These are phyloP conservation scores for Fusarium concolor DNA, from an alignment of 2,329 filamentous ascomycete species.

Conservation along the genomic window DNA sequence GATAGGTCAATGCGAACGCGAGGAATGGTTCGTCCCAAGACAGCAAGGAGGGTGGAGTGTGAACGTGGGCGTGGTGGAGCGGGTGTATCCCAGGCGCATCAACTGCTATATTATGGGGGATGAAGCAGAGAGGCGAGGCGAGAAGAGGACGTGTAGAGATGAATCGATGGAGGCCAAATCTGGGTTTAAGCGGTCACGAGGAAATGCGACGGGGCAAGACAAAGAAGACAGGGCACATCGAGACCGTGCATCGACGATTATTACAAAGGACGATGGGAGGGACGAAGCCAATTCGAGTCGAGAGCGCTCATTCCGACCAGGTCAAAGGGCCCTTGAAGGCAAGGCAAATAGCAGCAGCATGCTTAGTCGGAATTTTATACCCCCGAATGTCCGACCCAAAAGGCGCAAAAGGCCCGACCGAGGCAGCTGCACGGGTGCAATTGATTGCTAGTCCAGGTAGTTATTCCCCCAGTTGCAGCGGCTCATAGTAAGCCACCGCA, in stretches of 20 bases:
- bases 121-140: slow-evolving; percentile 30
- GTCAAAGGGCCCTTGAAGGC: slow-evolving; percentile 12
- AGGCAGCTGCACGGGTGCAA: slow-evolving; percentile 3
- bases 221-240: slow-evolving; percentile 27
- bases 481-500: slow-evolving; percentile 18
- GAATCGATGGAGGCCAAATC: slow-evolving; percentile 32
- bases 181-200: slow-evolving; percentile 31
- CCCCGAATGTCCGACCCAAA: slow-evolving; percentile 33
- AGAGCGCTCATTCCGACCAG: slow-evolving; percentile 36
- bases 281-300: slow-evolving; percentile 42
- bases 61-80: slow-evolving; percentile 44
- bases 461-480: slow-evolving; percentile 1
- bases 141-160: slow-evolving; percentile 13
- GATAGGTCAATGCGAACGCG: slow-evolving; percentile 34
- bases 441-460: background rate
- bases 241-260: slow-evolving; percentile 38
- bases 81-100: slow-evolving; percentile 42
- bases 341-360: slow-evolving; percentile 33
- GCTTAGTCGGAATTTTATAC: slow-evolving; percentile 39
- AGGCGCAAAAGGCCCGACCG: slow-evolving; percentile 20
- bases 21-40: slow-evolving; percentile 41
- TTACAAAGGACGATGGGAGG: slow-evolving; percentile 35
- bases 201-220: slow-evolving; percentile 17
- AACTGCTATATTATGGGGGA: slow-evolving; percentile 17
- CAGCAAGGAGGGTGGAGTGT: slow-evolving; percentile 44